Percentiles rank a stretch among this genome's conserved stretches.
These are phyloP conservation scores for Rhizopus stolonifer DNA, from an alignment of 371 early-diverging fungal genomes.

Conservation along the genomic window DNA sequence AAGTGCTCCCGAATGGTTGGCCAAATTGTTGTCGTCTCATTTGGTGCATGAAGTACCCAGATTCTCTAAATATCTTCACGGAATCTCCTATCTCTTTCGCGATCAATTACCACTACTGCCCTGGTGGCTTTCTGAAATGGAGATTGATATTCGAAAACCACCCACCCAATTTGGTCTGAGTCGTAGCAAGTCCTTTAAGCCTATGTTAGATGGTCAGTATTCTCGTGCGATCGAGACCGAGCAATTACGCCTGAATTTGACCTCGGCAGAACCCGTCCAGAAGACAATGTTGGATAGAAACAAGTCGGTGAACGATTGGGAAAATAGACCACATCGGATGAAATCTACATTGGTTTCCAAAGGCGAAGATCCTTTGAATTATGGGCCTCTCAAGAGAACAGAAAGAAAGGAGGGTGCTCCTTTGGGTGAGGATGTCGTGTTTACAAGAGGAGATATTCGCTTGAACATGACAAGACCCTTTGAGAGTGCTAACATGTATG, in stretches of 20 bases:
- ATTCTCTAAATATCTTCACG: conserved; percentile 98
- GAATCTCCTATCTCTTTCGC: conserved; percentile 87
- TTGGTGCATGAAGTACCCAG: conserved; percentile 97
- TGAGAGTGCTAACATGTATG: conserved; percentile 12
- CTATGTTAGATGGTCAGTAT: conserved; percentile 49
- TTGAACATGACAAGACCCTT: conserved; percentile 18
- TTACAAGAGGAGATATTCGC: conserved; percentile 26
- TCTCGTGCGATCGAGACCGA: conserved; percentile 42
- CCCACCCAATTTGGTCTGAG: conserved; percentile 55
- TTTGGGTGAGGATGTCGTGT: conserved; percentile 26
- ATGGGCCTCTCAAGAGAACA: conserved; percentile 18
- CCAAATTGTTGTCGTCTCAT: conserved; percentile 81
- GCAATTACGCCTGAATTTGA: conserved; percentile 25
- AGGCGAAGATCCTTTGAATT: conserved; percentile 27
- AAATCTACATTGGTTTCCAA: conserved; percentile 19
- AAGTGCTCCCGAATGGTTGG: conserved; percentile 92
- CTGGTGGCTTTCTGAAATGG: conserved; percentile 98
- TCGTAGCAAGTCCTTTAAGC: conserved; percentile 46
- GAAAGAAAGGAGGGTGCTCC: conserved; percentile 1
- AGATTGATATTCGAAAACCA: conserved; percentile 82
- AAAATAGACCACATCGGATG: conserved; percentile 28
- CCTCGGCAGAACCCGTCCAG: not conserved
- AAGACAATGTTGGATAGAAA: not conserved
- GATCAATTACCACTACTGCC: conserved; percentile 88
- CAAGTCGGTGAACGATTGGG: conserved; percentile 8